These are phyloP conservation scores for Crithidia sp. DNA, from an alignment of 208 protist genomes.

Conservation along the genomic window DNA sequence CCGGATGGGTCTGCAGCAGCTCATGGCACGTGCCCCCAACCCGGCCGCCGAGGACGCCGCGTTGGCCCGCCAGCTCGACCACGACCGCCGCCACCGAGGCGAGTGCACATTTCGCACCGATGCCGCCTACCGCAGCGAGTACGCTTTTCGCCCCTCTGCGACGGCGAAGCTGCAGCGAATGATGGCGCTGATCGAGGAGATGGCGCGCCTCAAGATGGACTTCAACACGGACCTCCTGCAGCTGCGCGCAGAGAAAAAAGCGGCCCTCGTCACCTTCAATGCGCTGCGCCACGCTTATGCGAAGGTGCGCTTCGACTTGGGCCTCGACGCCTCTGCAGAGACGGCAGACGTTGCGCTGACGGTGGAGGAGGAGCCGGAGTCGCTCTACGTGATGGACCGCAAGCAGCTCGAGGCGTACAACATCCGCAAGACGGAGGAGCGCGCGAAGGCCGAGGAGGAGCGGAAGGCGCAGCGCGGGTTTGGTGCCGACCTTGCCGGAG, in stretches of 20 bases:
- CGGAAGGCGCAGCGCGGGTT: constrained; percentile 90
- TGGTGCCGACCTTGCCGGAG: constrained; percentile 81
- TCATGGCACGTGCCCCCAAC: constrained; percentile 80
- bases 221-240: constrained; percentile 94
- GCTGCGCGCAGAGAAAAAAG: constrained; percentile 90
- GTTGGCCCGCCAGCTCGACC: constrained; percentile 60
- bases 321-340: constrained; percentile 15
- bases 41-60: constrained; percentile 78
- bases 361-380: constrained; percentile 74
- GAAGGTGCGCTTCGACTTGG: constrained; percentile 19
- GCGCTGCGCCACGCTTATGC: constrained; percentile 36
- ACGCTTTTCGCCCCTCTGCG: constrained; percentile 88
- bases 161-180: constrained; percentile 94
- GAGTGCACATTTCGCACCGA: constrained; percentile 96
- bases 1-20: constrained; percentile 59
- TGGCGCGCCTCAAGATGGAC: constrained; percentile 76
- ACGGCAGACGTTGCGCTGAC: constrained; percentile 24
- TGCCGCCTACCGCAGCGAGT: constrained; percentile 72
- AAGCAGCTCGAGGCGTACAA: constrained; percentile 73
- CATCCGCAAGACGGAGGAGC: constrained; percentile 52
- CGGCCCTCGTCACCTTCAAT: constrained; percentile 72
- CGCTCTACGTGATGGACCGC: constrained; percentile 60
- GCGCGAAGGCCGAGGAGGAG: constrained; percentile 54
- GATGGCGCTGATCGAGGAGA: constrained; percentile 87
- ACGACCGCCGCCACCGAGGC: constrained; percentile 82